Conservation (phyloP, 2,329 filamentous ascomycete species). For the Saccharata proteae region DNA sequence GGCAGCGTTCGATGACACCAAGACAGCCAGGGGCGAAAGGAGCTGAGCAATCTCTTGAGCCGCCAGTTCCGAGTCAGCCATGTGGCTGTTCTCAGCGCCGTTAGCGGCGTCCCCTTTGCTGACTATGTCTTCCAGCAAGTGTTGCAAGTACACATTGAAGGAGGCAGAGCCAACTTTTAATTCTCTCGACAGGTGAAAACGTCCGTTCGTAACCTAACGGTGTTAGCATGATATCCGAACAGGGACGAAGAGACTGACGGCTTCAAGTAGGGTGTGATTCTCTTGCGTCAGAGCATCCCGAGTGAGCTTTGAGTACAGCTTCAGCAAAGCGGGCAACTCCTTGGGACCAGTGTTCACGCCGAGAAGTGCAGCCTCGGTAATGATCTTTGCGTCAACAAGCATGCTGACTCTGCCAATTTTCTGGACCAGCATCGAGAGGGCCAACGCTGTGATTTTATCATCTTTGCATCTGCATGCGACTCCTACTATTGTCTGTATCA, state of each 20-base stretch:
- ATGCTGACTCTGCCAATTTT: constrained; percentile 79
- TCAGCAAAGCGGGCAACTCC: constrained; percentile 77
- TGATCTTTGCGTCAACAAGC: constrained; percentile 71
- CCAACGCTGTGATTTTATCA: constrained; percentile 83
- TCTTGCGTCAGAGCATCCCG: constrained; percentile 61
- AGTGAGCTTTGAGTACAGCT: constrained; percentile 65
- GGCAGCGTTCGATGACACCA: constrained; percentile 49
- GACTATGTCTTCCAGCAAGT: constrained; percentile 76
- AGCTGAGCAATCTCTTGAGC: constrained; percentile 80
- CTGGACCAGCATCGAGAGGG: constrained; percentile 91
- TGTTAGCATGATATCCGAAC: constrained; percentile 1
- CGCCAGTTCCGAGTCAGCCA: constrained; percentile 70
- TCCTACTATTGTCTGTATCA: constrained; percentile 92
- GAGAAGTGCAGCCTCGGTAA: constrained; percentile 67
- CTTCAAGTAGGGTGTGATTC: constrained; percentile 54
- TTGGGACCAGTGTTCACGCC: constrained; percentile 64
- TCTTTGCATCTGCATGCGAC: constrained; percentile 74
- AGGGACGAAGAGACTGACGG: constrained; percentile 41
- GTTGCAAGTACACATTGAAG: constrained; percentile 71
- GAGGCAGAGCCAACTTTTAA: constrained; percentile 58
- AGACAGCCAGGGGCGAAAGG: constrained; percentile 71
- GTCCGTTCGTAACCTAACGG: constrained; percentile 57
- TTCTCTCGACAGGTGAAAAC: constrained; percentile 63
- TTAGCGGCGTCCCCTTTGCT: constrained; percentile 81
- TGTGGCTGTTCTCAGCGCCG: constrained; percentile 52